A percentile compares a stretch with the other conserved stretches of the same genome.
These are phyloP conservation scores for Sistotremastrum suecicum DNA, from an alignment of 768 basidiomycete species.

Conservation along the genomic window DNA sequence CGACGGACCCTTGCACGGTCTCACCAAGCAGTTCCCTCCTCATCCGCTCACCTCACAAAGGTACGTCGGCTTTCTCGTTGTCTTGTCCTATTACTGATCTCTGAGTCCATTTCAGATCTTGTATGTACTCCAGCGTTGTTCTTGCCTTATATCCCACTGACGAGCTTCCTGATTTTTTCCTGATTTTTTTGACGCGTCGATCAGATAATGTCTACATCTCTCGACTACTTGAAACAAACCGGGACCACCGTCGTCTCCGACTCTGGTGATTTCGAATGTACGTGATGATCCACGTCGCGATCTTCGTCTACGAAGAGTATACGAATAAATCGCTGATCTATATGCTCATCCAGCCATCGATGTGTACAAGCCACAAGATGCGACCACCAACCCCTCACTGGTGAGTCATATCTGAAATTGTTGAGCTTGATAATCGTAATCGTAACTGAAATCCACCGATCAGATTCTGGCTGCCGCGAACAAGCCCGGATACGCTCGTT, in stretches of 20 bases:
- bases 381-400: conserved; percentile 94
- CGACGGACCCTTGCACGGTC: too few species aligned
- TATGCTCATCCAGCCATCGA: conserved; percentile 58
- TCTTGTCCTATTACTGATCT: too few species aligned
- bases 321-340: conserved; percentile 11
- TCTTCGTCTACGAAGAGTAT: conserved; percentile 93
- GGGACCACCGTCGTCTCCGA: conserved; percentile 96
- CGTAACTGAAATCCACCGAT: background rate
- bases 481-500: conserved; percentile 70
- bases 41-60: too few species aligned
- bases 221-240: conserved; percentile 75
- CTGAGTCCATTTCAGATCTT: too few species aligned
- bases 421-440: background rate
- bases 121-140: too few species aligned
- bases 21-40: too few species aligned
- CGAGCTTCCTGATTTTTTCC: too few species aligned
- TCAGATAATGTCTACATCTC: conserved; percentile 52
- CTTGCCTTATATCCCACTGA: too few species aligned
- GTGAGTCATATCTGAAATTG: conserved; percentile 9
- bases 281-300: conserved; percentile 45
- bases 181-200: too few species aligned
- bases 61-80: too few species aligned
- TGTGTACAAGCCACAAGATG: conserved; percentile 97
- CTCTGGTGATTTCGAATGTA: conserved; percentile 89
- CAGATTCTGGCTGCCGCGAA: conserved; percentile 80